These are phyloP conservation scores for Psilocybe cyanescens DNA, from an alignment of 768 basidiomycete species.

Conservation along the genomic window DNA sequence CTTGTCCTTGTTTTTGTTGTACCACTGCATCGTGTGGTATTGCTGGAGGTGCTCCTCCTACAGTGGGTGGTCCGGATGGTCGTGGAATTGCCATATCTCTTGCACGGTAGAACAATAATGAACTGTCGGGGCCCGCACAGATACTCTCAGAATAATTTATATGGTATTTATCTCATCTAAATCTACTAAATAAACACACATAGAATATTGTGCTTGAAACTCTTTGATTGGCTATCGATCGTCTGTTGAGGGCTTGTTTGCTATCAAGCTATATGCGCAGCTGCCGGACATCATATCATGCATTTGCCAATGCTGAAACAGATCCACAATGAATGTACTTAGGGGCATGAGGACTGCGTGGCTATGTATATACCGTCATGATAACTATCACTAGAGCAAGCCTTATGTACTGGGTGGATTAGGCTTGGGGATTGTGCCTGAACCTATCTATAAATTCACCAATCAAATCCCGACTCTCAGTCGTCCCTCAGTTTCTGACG, in stretches of 20 bases:
- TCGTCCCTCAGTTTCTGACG: too few relatives aligned
- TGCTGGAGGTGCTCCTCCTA: constrained; percentile 11
- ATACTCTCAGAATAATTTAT: not conserved
- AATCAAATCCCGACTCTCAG: too few relatives aligned
- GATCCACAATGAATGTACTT: not conserved
- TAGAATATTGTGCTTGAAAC: too few relatives aligned
- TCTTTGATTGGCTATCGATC: too few relatives aligned
- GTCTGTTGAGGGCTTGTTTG: too few relatives aligned
- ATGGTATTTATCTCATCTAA: too few relatives aligned
- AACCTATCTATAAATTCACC: not conserved
- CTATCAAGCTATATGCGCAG: not conserved
- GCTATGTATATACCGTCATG: not conserved
- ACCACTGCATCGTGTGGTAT: constrained; percentile 21
- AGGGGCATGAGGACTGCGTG: not conserved
- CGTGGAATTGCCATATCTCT: constrained; percentile 2
- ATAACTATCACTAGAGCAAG: not conserved
- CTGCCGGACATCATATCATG: not conserved
- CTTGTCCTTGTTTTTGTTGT: constrained; percentile 24
- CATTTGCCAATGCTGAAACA: not conserved
- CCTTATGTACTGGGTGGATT: not conserved
- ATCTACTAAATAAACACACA: too few relatives aligned
- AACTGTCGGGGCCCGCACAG: not conserved
- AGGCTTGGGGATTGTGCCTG: not conserved
- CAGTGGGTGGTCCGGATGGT: not conserved
- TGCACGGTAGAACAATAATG: not conserved